phyloP scores from a whole-genome alignment of 148 eudicot genomes.

The Heliamphora exappendiculata region DNA sequence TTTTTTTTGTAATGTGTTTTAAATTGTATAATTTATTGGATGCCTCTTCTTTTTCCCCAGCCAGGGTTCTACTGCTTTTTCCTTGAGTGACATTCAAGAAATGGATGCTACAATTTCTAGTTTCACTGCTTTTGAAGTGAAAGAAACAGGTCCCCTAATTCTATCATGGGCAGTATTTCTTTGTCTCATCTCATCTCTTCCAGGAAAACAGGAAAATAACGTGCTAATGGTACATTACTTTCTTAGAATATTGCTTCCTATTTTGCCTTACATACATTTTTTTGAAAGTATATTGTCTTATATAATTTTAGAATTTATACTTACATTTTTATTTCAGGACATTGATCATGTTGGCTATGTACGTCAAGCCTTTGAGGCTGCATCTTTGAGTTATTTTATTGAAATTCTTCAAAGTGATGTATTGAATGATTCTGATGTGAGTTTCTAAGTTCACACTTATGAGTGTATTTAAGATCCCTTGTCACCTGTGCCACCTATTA shows the following conservation, averaged over 20 bases:
- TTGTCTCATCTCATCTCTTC: slow-evolving; percentile 74
- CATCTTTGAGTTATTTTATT: slow-evolving; percentile 55
- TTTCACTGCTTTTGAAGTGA: slow-evolving; percentile 49
- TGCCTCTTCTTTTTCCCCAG: slow-evolving; percentile 29
- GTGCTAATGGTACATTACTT: slow-evolving; percentile 44
- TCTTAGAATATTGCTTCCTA: slow-evolving; percentile 3
- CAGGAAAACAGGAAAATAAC: slow-evolving; percentile 47
- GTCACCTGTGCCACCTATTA: background rate
- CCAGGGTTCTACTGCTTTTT: slow-evolving; percentile 56
- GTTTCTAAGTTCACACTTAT: slow-evolving; percentile 14
- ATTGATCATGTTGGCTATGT: slow-evolving; percentile 84
- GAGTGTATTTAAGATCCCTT: slow-evolving; percentile 4
- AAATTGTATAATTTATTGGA: background rate
- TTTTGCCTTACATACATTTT: background rate
- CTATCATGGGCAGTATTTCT: slow-evolving; percentile 91
- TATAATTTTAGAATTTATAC: background rate
- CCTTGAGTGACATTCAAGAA: slow-evolving; percentile 57
- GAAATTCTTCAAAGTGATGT: slow-evolving; percentile 73
- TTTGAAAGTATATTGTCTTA: slow-evolving; percentile 11
- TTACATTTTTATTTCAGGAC: slow-evolving; percentile 42
- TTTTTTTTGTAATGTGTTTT: background rate
- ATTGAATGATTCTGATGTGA: slow-evolving; percentile 78
- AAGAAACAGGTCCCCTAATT: slow-evolving; percentile 79
- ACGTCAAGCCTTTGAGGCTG: slow-evolving; percentile 84
- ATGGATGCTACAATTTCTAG: slow-evolving; percentile 63